Conservation (phyloP, 1,284 basidiomycete species). For the Ceratobasidium sp. region DNA sequence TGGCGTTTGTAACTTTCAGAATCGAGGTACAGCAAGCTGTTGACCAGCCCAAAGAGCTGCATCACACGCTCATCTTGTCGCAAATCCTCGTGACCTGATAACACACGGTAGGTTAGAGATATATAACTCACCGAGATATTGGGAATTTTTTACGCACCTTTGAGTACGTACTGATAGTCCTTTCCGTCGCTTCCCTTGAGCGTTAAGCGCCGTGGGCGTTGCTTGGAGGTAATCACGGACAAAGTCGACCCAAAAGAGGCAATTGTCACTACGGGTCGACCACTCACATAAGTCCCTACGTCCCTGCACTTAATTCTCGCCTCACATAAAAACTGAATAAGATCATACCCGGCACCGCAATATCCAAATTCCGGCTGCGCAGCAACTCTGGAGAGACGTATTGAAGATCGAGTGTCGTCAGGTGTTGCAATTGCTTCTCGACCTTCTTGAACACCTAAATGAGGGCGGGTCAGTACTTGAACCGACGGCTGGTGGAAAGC, state of each 20-base stretch:
- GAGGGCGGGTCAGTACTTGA: constrained; percentile 7
- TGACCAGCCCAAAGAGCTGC: constrained; percentile 98
- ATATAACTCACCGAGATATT: background rate
- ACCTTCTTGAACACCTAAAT: constrained; percentile 91
- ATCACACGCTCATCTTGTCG: constrained; percentile 99
- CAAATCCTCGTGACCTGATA: constrained; percentile 91
- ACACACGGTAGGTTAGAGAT: constrained; percentile 11
- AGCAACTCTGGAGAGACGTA: constrained; percentile 95
- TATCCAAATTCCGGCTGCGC: constrained; percentile 85
- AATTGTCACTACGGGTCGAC: constrained; percentile 85
- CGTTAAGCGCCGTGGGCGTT: constrained; percentile 88
- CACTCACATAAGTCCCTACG: constrained; percentile 89
- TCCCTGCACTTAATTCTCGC: background rate
- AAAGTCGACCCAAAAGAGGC: constrained; percentile 83
- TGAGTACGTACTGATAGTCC: constrained; percentile 92
- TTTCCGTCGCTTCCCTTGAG: constrained; percentile 91
- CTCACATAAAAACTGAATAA: constrained; percentile 7
- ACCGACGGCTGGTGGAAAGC: background rate
- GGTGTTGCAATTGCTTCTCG: constrained; percentile 88
- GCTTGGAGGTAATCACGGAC: constrained; percentile 96
- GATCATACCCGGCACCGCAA: constrained; percentile 86
- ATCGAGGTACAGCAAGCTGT: constrained; percentile 91
- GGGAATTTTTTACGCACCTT: constrained; percentile 62
- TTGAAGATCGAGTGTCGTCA: constrained; percentile 93
- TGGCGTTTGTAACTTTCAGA: constrained; percentile 95